Percentiles rank a stretch among this genome's conserved stretches.
Evolutionary conservation across 805 yeast genomes (phyloP).

Genomic region (Wickerhamomyces hampshirensis): DNA sequence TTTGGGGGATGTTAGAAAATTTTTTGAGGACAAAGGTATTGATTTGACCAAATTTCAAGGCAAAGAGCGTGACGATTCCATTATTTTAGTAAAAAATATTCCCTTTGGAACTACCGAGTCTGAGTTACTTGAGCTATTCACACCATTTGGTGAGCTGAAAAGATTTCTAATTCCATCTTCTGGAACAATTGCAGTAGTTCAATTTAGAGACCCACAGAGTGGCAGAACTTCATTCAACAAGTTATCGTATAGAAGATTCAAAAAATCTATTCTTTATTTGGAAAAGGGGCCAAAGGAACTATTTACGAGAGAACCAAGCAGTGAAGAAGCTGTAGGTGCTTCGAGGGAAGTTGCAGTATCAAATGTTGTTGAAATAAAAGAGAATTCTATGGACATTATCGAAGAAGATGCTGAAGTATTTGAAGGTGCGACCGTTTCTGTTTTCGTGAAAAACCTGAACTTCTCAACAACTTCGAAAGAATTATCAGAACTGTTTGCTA

Average conservation of each 20-base stretch:
- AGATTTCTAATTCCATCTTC: conserved; percentile 92
- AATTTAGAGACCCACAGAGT: conserved; percentile 73
- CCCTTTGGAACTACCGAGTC: conserved; percentile 80
- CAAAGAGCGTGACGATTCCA: conserved; percentile 71
- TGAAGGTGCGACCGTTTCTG: conserved; percentile 77
- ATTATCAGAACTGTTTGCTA: conserved; percentile 57
- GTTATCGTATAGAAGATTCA: conserved; percentile 81
- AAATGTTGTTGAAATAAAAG: conserved; percentile 15
- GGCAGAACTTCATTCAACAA: conserved; percentile 90
- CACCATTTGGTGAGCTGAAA: conserved; percentile 72
- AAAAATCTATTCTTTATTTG: conserved; percentile 79
- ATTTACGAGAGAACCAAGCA: conserved; percentile 54
- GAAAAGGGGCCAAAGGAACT: conserved; percentile 91
- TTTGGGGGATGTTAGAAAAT: conserved; percentile 83
- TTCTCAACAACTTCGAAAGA: conserved; percentile 66
- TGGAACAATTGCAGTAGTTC: conserved; percentile 93
- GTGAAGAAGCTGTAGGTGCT: conserved; percentile 19
- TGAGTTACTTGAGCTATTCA: conserved; percentile 78
- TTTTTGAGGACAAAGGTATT: conserved; percentile 80
- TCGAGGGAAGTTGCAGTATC: conserved; percentile 27
- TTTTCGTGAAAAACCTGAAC: conserved; percentile 89
- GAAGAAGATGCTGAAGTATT: conserved; percentile 34
- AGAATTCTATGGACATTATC: conserved; percentile 26
- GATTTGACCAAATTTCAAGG: conserved; percentile 67
- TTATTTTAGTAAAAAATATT: conserved; percentile 83